Conservation (phyloP, 352 stramenopile genomes). For the Phytophthora hybrid region DNA sequence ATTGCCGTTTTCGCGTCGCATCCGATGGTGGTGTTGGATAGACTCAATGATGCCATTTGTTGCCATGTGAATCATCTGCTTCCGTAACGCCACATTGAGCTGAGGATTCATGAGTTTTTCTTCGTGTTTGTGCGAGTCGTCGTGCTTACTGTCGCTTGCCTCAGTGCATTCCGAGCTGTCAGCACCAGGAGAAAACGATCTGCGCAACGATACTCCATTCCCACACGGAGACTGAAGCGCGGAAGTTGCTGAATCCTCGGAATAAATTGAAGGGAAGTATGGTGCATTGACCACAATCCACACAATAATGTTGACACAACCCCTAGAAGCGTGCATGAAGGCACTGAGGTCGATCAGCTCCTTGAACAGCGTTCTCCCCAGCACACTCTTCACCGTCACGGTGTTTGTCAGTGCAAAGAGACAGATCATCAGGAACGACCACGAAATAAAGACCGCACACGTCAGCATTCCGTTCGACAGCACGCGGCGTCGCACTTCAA, state of each 20-base stretch:
- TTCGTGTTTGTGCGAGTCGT: constrained; percentile 41
- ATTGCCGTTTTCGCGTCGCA: constrained; percentile 68
- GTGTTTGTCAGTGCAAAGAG: constrained; percentile 77
- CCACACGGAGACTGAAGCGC: constrained; percentile 20
- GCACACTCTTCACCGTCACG: constrained; percentile 39
- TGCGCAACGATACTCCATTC: constrained; percentile 13
- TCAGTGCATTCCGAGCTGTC: constrained; percentile 28
- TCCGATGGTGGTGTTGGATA: constrained; percentile 80
- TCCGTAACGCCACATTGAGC: constrained; percentile 84
- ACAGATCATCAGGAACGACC: constrained; percentile 77
- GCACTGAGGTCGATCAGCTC: constrained; percentile 79
- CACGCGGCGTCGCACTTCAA: constrained; percentile 83
- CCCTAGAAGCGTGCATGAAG: constrained; percentile 81
- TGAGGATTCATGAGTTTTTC: constrained; percentile 79
- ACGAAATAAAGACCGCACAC: constrained; percentile 87
- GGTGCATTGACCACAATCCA: constrained; percentile 85
- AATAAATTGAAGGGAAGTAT: constrained; percentile 53
- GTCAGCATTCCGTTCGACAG: constrained; percentile 82
- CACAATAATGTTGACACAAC: constrained; percentile 87
- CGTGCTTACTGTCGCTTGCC: constrained; percentile 14
- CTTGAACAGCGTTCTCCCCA: constrained; percentile 55
- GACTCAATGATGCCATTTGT: constrained; percentile 91
- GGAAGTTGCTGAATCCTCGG: constrained; percentile 29
- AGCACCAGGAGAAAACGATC: constrained; percentile 32
- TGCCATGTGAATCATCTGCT: constrained; percentile 91